Base-by-base conservation (phyloP, 352 stramenopile species). In the Globisporangium radiosum region DNA sequence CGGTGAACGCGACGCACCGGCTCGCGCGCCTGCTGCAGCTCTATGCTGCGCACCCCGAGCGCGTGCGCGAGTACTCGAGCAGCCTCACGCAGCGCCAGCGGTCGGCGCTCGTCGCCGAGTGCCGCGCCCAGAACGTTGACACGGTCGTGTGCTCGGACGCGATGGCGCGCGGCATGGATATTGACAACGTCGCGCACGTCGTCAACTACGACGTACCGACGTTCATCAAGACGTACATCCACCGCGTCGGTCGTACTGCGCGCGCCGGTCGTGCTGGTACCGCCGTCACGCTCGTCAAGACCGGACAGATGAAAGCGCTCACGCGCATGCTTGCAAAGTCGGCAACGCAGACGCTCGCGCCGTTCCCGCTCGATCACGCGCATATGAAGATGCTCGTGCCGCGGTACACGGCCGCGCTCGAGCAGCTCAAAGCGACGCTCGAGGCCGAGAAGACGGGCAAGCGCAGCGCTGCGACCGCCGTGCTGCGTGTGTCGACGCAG, bases 1-100 rank as follows among this genome's bases (percentile, higher is more conserved):
- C 94, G 61, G 81, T 99, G 11, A 97, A 98, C 71, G 97, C 96
- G 14, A 98, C 96, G 11, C 95, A 98, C 73, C 89, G 96, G 47
- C 76, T 99, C n/a, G 85, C 90, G 14, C 79, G 92, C 36, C 70
- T 99, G 51, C 76, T 99, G 38, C 94, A 99, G 66, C 78, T 98
- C 47, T 85, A 83, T 58, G 70, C 76, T 2, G 65, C 69, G 1
- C 64, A 85, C 8, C 76, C 74, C 0, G 71, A 84, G 57, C 71
- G 72, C 36, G 72, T 94, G 40, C 82, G 81, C 15, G 85, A 94
- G 62, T 94, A 88, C 60, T 94, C 85, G 1, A 92, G 85, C 65
- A 81, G 63, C 57, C 63, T 94, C 36, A 90, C 81, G 5, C 85
- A 92, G 62, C 90, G 91, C 61, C 82, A 92, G 68, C 75, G 85